A percentile compares a stretch with the other conserved stretches of the same genome.
phyloP scores from a whole-genome alignment of 2,329 filamentous ascomycete genomes.

The Alternaria sp. region DNA sequence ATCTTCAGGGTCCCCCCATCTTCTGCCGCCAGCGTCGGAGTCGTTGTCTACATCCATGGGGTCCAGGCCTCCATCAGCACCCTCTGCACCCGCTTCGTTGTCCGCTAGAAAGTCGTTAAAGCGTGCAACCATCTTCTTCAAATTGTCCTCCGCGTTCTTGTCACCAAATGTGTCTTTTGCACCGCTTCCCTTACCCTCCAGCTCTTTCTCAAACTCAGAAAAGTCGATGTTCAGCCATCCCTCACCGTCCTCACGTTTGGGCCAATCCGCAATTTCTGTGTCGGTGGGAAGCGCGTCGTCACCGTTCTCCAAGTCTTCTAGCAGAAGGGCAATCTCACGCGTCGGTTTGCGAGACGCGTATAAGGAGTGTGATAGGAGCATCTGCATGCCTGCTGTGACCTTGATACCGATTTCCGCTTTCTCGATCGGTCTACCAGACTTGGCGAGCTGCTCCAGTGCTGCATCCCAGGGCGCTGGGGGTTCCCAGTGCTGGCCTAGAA shows the following conservation, averaged over 20 bases:
- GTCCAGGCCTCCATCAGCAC: constrained; percentile 69
- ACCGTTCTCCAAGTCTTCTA: constrained; percentile 78
- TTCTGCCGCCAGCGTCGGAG: constrained; percentile 58
- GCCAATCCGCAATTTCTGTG: constrained; percentile 76
- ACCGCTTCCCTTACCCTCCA: constrained; percentile 61
- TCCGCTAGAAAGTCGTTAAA: constrained; percentile 93
- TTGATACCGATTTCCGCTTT: constrained; percentile 82
- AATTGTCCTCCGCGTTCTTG: constrained; percentile 72
- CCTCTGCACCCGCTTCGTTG: constrained; percentile 80
- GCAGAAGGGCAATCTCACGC: constrained; percentile 76
- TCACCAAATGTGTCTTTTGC: constrained; percentile 64
- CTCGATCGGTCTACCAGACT: constrained; percentile 48
- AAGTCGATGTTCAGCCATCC: constrained; percentile 93
- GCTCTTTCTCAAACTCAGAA: constrained; percentile 83
- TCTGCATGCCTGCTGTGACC: constrained; percentile 87
- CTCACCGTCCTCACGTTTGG: constrained; percentile 78
- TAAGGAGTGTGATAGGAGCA: constrained; percentile 74
- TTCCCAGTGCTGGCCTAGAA: constrained; percentile 83
- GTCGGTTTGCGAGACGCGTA: constrained; percentile 73
- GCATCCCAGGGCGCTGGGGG: constrained; percentile 66
- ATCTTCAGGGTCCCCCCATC: constrained; percentile 55
- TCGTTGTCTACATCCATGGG: constrained; percentile 74
- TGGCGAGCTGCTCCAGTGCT: constrained; percentile 47
- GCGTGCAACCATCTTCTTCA: constrained; percentile 90
- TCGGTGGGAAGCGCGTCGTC: constrained; percentile 76